Evolutionary conservation across 2,329 filamentous ascomycete species (phyloP).

Genomic region (Coleophoma crateriformis): DNA sequence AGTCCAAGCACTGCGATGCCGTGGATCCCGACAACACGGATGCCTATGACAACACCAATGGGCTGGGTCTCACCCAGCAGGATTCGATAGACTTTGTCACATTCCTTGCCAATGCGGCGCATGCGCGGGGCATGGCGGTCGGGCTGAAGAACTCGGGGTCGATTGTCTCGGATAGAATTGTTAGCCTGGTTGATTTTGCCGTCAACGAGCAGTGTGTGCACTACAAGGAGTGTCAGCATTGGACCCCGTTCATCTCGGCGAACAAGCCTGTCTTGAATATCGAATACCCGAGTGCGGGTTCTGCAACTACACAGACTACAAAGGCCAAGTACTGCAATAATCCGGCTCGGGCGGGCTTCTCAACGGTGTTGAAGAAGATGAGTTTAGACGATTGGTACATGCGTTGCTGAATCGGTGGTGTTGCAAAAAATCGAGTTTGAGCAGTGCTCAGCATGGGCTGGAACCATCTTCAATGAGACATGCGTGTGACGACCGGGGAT

Average conservation of each 20-base stretch:
- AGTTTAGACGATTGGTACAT: background rate
- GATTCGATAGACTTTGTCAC: constrained; percentile 53
- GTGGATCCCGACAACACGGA: constrained; percentile 68
- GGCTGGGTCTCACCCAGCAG: constrained; percentile 47
- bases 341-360: background rate
- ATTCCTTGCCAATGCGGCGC: constrained; percentile 52
- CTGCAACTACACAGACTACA: background rate
- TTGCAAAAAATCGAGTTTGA: too few species aligned
- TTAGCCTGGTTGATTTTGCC: constrained; percentile 51
- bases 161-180: constrained; percentile 42
- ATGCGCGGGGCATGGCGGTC: constrained; percentile 47
- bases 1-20: constrained; percentile 56
- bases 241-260: constrained; percentile 49
- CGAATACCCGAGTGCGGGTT: constrained; percentile 54
- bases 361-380: background rate
- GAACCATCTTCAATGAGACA: too few species aligned
- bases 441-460: too few species aligned
- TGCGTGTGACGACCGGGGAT: too few species aligned
- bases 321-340: background rate
- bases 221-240: constrained; percentile 52
- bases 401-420: background rate
- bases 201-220: constrained; percentile 67
- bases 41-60: constrained; percentile 53
- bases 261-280: constrained; percentile 67
- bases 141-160: constrained; percentile 63